Evolutionary conservation across 345 rosid species (phyloP).

Genomic region (Lepidium africanum): DNA sequence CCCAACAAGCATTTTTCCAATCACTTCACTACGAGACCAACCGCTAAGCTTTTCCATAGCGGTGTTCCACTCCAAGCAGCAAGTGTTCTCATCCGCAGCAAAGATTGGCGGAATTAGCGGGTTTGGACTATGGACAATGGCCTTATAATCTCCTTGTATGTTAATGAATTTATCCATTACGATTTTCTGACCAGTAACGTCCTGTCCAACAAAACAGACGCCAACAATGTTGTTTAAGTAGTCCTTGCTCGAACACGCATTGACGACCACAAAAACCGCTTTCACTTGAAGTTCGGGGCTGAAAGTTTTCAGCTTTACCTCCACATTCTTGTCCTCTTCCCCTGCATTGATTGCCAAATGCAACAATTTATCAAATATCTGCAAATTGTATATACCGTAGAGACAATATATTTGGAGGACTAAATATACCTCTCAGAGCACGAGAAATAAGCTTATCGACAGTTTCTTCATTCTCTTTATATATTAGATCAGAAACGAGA

Average conservation of each 20-base stretch:
- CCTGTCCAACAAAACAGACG: constrained; percentile 93
- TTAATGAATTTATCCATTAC: constrained; percentile 92
- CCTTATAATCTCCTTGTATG: constrained; percentile 92
- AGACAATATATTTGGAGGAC: background rate
- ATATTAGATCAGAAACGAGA: constrained; percentile 72
- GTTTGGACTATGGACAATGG: constrained; percentile 87
- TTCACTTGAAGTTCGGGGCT: constrained; percentile 45
- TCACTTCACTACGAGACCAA: constrained; percentile 51
- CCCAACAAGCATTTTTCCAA: constrained; percentile 88
- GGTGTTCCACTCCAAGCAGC: constrained; percentile 93
- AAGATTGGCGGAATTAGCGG: constrained; percentile 95
- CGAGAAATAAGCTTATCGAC: constrained; percentile 62
- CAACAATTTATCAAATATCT: constrained; percentile 2
- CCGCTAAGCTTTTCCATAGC: constrained; percentile 98
- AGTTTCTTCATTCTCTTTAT: constrained; percentile 62
- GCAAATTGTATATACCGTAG: background rate
- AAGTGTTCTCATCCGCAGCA: constrained; percentile 84
- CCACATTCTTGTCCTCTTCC: constrained; percentile 82
- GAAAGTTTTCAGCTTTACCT: constrained; percentile 80
- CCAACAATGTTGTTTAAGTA: constrained; percentile 80
- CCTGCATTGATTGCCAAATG: constrained; percentile 43
- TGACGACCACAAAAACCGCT: constrained; percentile 80
- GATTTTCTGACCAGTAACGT: constrained; percentile 81
- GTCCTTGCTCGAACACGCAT: constrained; percentile 96
- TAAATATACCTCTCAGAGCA: constrained; percentile 69